Percentiles rank a stretch among this genome's conserved stretches.
phyloP scores from a whole-genome alignment of 164 flowering plant genomes.

The Vitis cinerea region DNA sequence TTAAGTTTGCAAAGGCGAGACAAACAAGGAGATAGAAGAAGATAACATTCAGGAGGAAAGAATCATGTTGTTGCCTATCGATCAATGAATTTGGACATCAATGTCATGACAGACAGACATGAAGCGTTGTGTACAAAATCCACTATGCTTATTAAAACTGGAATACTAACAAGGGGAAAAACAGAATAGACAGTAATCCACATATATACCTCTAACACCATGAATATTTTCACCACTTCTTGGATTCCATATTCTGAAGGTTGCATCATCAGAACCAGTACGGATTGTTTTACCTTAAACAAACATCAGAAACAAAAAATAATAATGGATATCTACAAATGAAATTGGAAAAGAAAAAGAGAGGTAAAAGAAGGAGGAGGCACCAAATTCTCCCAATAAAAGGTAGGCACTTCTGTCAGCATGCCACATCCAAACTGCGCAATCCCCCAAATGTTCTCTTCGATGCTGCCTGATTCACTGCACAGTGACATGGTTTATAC shows the following conservation, averaged over 20 bases:
- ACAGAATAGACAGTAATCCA: not conserved
- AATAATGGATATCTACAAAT: too few relatives aligned
- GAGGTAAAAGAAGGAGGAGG: not conserved
- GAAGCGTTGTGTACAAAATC: too few relatives aligned
- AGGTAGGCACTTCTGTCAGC: slow-evolving; percentile 70
- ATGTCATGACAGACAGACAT: too few relatives aligned
- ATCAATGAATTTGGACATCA: too few relatives aligned
- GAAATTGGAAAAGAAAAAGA: not conserved
- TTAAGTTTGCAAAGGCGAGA: too few relatives aligned
- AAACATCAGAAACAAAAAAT: not conserved
- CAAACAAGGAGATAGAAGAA: too few relatives aligned
- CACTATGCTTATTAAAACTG: too few relatives aligned
- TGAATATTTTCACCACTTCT: slow-evolving; percentile 66
- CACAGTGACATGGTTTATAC: slow-evolving; percentile 15
- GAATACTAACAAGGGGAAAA: too few relatives aligned
- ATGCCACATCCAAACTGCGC: slow-evolving; percentile 90
- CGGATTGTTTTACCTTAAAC: slow-evolving; percentile 72
- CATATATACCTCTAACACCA: slow-evolving; percentile 61
- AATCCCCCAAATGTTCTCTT: slow-evolving; percentile 81
- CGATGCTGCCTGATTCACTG: slow-evolving; percentile 99
- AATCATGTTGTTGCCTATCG: too few relatives aligned
- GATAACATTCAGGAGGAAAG: too few relatives aligned
- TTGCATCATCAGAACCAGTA: slow-evolving; percentile 89
- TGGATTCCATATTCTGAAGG: slow-evolving; percentile 90
- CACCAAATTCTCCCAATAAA: too few relatives aligned